Base-by-base conservation (phyloP, 495 filamentous ascomycete species). In the Cladorrhinum samala region DNA sequence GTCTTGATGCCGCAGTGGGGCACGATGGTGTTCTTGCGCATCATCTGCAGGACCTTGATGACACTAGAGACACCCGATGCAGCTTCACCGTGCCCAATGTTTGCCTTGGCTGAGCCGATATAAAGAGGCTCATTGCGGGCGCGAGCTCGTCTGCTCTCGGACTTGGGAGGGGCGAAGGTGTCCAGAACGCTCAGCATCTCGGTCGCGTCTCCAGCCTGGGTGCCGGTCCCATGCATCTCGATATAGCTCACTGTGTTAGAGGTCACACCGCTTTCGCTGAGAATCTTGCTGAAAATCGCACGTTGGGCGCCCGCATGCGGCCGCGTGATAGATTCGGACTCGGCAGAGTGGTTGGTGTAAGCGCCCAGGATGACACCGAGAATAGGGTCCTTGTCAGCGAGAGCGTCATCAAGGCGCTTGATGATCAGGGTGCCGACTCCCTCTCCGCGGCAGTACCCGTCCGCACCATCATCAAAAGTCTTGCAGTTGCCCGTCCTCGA, bases 191-290 rank as follows among this genome's bases (percentile, higher is more conserved):
- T 85, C 17, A 73, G 67, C 83, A 90, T 87, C 64, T 92, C 88
- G 2, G 77, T 78, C 0, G 79, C 82, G 62, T 92, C 88, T 5
- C 87, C 88, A 20, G 80, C 85, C 60, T 88, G 85, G 0, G 87
- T 91, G n/a, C 88, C 88, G 1, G 88, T 91, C 20, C 88, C 88
- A 59, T 92, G 88, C 80, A 89, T 87, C 63, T 92, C 88, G 18
- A 91, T 77, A 55, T 90, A 91, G 65, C 79, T 80, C 18, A 91
- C 68, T 23, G 86, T 79, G 49, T 77, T 77, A 1, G 87, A 82
- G 46, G 85, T 76, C 5, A 86, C 72, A 24, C 80, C 77, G 6
- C 83, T 81, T 23, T 83, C 71, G 38, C 80, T 74, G 20, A 90
- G 70, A 36, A 91, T 72, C 17, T 80, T 74, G 14, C 75, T 68